Base-by-base conservation (phyloP, 768 basidiomycete species). In the Boletus edulis region DNA sequence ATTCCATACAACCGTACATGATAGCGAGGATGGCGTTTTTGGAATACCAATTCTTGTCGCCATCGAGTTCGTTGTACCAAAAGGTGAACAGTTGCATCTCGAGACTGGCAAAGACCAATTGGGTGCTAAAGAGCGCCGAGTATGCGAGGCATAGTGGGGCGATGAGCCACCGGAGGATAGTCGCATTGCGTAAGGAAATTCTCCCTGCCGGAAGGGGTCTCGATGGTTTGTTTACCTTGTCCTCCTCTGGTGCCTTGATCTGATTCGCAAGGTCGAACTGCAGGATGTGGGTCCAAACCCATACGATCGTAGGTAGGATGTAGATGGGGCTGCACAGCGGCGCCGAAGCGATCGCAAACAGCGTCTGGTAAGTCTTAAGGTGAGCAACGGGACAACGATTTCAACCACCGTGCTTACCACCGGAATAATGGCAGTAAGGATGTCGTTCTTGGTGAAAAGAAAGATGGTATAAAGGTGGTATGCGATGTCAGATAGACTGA, bases 241-340 rank as follows among this genome's bases (percentile, higher is more conserved):
- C 79, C 61, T 81, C 79, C 12, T 73, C 72, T 3, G 72, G 69
- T 5, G 69, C 66, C 31, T 73, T 66, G 31, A 69, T 72, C 61
- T 81, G 79, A 50, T 81, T 81, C 6, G 76, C 68, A 27, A 79
- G 59, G 52, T 76, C 62, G 61, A 74, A 77, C 41, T 76, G 76
- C 3, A 81, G 63, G 14, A 78, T 68, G 45, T 81, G 80, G 2
- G 75, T 50, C 74, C 74, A 81, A 37, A 78, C 68, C 79, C 79
- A 81, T 13, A 73, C 50, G 3, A 76, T 52, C 4, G 72, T 62
- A 22, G 74, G 66, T 12, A 64, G 12, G 13, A 72, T n/a, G 2
- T 47, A 57, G 7, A 57, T 37, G 6, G 63, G 43, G 29, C 56
- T 61, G 38, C 54, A 55, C 2, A 73, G 42, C 2, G 76, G 74